Base-by-base conservation (phyloP, 116 monocot genomes). In the Dioscorea cayenensis region DNA sequence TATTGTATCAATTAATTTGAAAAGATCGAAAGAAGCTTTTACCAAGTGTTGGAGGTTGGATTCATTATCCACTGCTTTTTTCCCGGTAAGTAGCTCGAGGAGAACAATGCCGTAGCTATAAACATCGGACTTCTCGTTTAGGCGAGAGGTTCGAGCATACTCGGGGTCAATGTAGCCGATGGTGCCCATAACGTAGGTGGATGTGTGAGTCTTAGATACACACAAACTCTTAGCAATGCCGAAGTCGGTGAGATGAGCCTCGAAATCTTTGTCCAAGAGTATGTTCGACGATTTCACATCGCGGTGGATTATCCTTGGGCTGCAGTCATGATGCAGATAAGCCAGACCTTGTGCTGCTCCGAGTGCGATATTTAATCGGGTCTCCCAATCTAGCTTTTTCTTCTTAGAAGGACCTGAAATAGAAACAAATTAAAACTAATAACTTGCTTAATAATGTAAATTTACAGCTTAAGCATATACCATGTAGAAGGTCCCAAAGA, bases 91-190 rank as follows among this genome's bases (percentile, higher is more conserved):
- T 49, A 97, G 79, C 84, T 97, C 96, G 14, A 97, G 83, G 17
- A 97, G 76, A 43, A 97, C 90, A 68, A 97, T 79, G 50, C 96
- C 96, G 49, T 84, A 97, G 77, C 92, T 92, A 59, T 97, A 97
- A 32, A 97, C 96, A 79, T 97, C 96, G 2, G 92, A 92, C 78
- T 97, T 97, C 74, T 97, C 96, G 27, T 90, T 97, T 36, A 97
- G 85, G 14, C 93, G 85, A 49, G 92, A 92, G 4, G 96, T 97
- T 19, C 96, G 77, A 4, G 96, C 96, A 66, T 97, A 97, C 71
- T 97, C 96, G 3, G 96, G 96, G 59, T 97, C 96, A 2, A 97
- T 97, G 50, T 97, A 97, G 27, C 96, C 96, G 51, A 97, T 97
- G 5, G 96, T 92, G 16, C 96, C 96, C 90, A 97, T 85, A n/a